Base-by-base conservation (phyloP, 2,329 filamentous ascomycete genomes). In the Acrodontium crateriforme region DNA sequence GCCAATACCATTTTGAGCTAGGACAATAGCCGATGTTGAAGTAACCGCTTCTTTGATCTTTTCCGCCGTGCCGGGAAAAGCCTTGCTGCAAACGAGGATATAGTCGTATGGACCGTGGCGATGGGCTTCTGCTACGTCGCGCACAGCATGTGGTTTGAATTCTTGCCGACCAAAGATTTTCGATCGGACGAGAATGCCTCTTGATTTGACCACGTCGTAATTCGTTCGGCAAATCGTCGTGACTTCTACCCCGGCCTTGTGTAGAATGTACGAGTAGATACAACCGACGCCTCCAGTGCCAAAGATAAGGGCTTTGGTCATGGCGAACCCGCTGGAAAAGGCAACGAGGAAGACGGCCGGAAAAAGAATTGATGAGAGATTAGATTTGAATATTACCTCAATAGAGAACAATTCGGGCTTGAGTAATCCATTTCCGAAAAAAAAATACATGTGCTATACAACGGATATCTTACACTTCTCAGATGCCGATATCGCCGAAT, bases 1-100 rank as follows among this genome's bases (percentile, higher is more conserved):
- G 1, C 58, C 62, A 19, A 75, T 64, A 1, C 71, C 71, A 38
- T 75, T 75, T 35, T 76, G 71, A 10, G 73, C 60, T 1, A 76
- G 60, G 6, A 69, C 67, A 22, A 75, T 65, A 0, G 63, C 59
- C 0, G 69, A 73, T 25, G 53, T 37, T 6, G 46, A 42, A 3
- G 36, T 40, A 3, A 65, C 47, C 3, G 53, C 60, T 1, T 58
- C 52, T 5, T 40, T 40, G 25, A 66, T 56, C 13, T 52, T 36
- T 5, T 49, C 37, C 2, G 49, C 37, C 6, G 49, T 47, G 2
- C 54, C 43, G 1, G 59, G 59, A 14, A 63, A 53, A 9, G 55
- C 59, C 50, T 67, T 67, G 31, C 52, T 56, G 16, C 50, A 55
- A 20, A 66, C 54, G 9, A 67, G 31, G n/a, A 67, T 41, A 39